phyloP scores from a whole-genome alignment of 1,139 yeast species.

The Suhomyces taliae region DNA sequence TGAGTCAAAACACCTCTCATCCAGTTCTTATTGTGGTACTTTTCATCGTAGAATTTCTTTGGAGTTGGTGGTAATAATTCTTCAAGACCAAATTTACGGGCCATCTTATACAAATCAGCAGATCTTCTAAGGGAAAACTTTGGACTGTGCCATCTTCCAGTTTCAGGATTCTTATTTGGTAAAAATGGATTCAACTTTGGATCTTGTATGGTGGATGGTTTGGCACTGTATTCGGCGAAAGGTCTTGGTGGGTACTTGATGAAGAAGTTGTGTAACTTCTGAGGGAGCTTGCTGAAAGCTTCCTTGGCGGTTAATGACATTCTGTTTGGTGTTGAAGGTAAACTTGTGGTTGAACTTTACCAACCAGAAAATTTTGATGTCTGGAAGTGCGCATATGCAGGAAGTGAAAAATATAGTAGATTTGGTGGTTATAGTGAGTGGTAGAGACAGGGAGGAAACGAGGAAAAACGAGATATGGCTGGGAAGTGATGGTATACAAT shows the following conservation, averaged over 20 bases:
- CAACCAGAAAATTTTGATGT: slow-evolving; percentile 5
- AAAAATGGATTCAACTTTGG: slow-evolving; percentile 83
- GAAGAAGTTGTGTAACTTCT: slow-evolving; percentile 72
- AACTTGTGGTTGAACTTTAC: background rate
- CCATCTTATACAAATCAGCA: slow-evolving; percentile 81
- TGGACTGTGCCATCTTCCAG: slow-evolving; percentile 76
- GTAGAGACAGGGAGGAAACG: no score
- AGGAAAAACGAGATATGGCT: no score
- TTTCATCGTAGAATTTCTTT: slow-evolving; percentile 77
- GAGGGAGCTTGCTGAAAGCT: slow-evolving; percentile 65
- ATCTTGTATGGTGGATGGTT: slow-evolving; percentile 66
- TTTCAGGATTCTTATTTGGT: slow-evolving; percentile 81
- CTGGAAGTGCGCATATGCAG: background rate
- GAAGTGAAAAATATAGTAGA: background rate
- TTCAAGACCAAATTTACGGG: slow-evolving; percentile 75
- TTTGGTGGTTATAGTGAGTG: no score
- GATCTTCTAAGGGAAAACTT: slow-evolving; percentile 81
- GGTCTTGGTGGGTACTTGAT: slow-evolving; percentile 85
- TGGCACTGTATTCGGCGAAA: slow-evolving; percentile 60
- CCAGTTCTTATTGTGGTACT: slow-evolving; percentile 66
- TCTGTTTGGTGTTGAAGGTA: background rate
- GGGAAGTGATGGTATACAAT: no score
- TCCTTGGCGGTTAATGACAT: slow-evolving; percentile 31
- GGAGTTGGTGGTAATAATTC: slow-evolving; percentile 77
- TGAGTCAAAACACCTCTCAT: slow-evolving; percentile 78